Base-by-base conservation (phyloP, 1,284 basidiomycete genomes). In the Naganishia sp. region DNA sequence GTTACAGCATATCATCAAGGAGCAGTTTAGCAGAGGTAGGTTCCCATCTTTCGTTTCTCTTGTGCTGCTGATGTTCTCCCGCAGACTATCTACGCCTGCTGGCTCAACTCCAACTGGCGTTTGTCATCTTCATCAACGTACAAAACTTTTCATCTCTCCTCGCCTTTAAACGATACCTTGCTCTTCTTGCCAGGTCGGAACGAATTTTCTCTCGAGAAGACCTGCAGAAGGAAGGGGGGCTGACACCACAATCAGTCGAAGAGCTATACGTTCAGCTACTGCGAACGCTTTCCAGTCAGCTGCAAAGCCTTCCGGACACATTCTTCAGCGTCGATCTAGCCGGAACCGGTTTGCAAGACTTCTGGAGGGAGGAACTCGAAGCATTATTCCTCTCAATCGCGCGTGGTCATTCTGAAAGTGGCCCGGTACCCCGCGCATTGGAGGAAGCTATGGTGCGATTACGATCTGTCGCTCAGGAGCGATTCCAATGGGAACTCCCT, bases 81-180 rank as follows among this genome's bases (percentile, higher is more conserved):
- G 21, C 70, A 81, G 80, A 81, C n/a, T 71, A 73, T 1, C 45
- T 63, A 1, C 72, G 72, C 23, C 70, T 82, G 1, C 70, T 82
- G 2, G 79, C 72, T 0, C 73, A 81, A 39, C 68, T 81, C 1
- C 78, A 82, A 64, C 75, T 82, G 18, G 69, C 80, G 2, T 82
- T 82, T 69, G 45, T 81, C 55, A 71, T 82, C 45, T 73, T 82
- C 45, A 70, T 79, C 10, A 72, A 81, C 56, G 70, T 82, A 1
- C 80, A 80, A 65, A 80, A 78, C 60, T 80, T 76, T 68, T 75
- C 81, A 13, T 68, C 76, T 21, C 70, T 82, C 16, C 66, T 73
- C 13, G 72, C 75, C 5, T 82, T 81, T 73, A 80, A 80, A 66
- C 70, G 77, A 4, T 66, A 80, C 33, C 70, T 82, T 39, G 56